A percentile compares a stretch with the other conserved stretches of the same genome.
Conservation (phyloP, 805 yeast genomes). For the Candida oleophila region DNA sequence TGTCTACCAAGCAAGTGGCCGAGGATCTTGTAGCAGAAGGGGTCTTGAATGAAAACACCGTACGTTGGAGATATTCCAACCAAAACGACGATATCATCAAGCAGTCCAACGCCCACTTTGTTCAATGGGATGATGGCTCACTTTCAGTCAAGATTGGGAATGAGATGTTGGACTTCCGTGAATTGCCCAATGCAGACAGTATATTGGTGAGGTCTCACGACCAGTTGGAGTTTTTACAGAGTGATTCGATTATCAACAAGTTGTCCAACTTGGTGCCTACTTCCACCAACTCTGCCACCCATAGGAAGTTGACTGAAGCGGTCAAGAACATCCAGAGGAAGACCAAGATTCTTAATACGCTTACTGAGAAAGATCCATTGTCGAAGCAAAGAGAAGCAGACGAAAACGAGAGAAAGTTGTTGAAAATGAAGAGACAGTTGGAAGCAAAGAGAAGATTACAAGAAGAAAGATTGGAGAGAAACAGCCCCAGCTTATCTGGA, state of each 20-base stretch:
- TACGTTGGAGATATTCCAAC: slow-evolving; percentile 91
- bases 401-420: slow-evolving; percentile 56
- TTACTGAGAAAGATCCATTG: slow-evolving; percentile 67
- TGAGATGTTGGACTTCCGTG: slow-evolving; percentile 79
- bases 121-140: slow-evolving; percentile 94
- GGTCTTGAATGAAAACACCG: slow-evolving; percentile 74
- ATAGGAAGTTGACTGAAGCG: slow-evolving; percentile 73
- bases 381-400: slow-evolving; percentile 65
- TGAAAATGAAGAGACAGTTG: slow-evolving; percentile 64
- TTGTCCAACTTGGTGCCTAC: slow-evolving; percentile 81
- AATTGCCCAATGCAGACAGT: slow-evolving; percentile 65
- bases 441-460: slow-evolving; percentile 58
- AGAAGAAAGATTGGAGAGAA: slow-evolving; percentile 57
- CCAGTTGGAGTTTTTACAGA: slow-evolving; percentile 66
- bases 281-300: slow-evolving; percentile 84
- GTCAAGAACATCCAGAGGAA: slow-evolving; percentile 50
- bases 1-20: slow-evolving; percentile 45
- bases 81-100: slow-evolving; percentile 70
- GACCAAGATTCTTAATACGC: slow-evolving; percentile 50
- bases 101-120: slow-evolving; percentile 85
- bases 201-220: slow-evolving; percentile 71
- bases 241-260: slow-evolving; percentile 63
- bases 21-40: slow-evolving; percentile 54
- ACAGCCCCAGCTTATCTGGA: slow-evolving; percentile 21
- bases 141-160: slow-evolving; percentile 81